Evolutionary conservation across 768 basidiomycete genomes (phyloP).

Genomic region (Dentipellis fragilis): DNA sequence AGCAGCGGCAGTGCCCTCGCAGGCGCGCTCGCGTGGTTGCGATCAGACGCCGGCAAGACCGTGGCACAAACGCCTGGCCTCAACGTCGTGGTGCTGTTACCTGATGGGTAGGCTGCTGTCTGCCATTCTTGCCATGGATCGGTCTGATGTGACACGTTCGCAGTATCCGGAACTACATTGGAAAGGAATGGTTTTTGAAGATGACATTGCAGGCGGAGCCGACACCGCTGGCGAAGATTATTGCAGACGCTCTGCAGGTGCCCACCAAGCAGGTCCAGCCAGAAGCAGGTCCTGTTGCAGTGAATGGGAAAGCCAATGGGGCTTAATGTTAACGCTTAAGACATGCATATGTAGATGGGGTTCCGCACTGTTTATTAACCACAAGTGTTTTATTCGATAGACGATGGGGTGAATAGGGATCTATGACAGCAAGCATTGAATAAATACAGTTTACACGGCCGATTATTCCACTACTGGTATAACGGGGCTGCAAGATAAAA

Average conservation of each 20-base stretch:
- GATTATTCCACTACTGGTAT: no score
- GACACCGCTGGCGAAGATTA: slow-evolving; percentile 40
- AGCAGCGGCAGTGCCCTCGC: slow-evolving; percentile 83
- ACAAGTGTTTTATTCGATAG: no score
- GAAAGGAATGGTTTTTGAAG: slow-evolving; percentile 84
- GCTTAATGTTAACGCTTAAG: no score
- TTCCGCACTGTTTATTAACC: no score
- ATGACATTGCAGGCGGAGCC: slow-evolving; percentile 48
- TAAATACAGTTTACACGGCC: no score
- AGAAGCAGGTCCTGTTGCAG: background rate
- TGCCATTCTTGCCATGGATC: background rate
- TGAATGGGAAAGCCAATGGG: background rate
- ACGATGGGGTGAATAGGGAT: no score
- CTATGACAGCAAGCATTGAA: no score
- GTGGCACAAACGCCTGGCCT: slow-evolving; percentile 57
- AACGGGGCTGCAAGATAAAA: no score
- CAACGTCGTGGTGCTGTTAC: slow-evolving; percentile 84
- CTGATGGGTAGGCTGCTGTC: slow-evolving; percentile 67
- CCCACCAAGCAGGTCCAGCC: background rate
- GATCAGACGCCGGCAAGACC: slow-evolving; percentile 53
- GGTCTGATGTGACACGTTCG: background rate
- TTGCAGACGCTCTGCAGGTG: slow-evolving; percentile 29
- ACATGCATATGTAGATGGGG: no score
- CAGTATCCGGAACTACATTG: slow-evolving; percentile 91
- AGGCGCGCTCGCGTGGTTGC: slow-evolving; percentile 72